Conservation (phyloP, 2,329 filamentous ascomycete genomes). For the Rutstroemia sp. region DNA sequence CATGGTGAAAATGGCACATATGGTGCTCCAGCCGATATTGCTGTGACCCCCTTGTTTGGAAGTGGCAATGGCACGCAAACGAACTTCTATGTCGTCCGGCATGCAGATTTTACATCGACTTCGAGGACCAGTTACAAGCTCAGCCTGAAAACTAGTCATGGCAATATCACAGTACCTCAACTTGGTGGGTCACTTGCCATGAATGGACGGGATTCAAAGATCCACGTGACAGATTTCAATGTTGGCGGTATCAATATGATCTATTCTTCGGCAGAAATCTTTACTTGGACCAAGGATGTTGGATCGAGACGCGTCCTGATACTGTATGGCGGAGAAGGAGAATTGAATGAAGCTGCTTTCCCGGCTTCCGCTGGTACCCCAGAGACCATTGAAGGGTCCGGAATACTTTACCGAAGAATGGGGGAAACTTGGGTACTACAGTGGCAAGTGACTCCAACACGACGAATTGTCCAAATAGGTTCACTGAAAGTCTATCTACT, state of each 20-base stretch:
- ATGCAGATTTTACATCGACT: conserved; percentile 55
- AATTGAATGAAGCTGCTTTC: conserved; percentile 56
- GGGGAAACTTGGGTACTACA: conserved; percentile 35
- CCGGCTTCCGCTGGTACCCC: conserved; percentile 25
- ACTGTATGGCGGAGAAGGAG: conserved; percentile 54
- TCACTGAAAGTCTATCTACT: conserved; percentile 10
- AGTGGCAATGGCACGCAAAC: conserved; percentile 38
- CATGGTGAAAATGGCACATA: conserved; percentile 38
- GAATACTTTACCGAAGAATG: no score
- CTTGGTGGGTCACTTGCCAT: conserved; percentile 49
- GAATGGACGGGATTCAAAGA: conserved; percentile 57
- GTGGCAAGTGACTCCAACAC: conserved; percentile 42
- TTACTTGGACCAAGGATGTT: conserved; percentile 59
- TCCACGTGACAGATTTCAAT: conserved; percentile 60
- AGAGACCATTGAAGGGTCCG: conserved; percentile 33
- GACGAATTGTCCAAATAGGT: conserved; percentile 41
- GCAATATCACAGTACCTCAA: conserved; percentile 51
- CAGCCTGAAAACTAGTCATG: conserved; percentile 49
- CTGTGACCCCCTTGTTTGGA: conserved; percentile 52
- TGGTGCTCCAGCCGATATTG: conserved; percentile 41
- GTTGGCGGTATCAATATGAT: conserved; percentile 50
- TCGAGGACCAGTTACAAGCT: conserved; percentile 55
- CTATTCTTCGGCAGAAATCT: conserved; percentile 64
- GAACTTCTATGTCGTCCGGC: conserved; percentile 59
- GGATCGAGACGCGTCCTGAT: conserved; percentile 49